Percentiles rank a stretch among this genome's conserved stretches.
These are phyloP conservation scores for Spathaspora passalidarum DNA, from an alignment of 805 yeast genomes.

Conservation along the genomic window DNA sequence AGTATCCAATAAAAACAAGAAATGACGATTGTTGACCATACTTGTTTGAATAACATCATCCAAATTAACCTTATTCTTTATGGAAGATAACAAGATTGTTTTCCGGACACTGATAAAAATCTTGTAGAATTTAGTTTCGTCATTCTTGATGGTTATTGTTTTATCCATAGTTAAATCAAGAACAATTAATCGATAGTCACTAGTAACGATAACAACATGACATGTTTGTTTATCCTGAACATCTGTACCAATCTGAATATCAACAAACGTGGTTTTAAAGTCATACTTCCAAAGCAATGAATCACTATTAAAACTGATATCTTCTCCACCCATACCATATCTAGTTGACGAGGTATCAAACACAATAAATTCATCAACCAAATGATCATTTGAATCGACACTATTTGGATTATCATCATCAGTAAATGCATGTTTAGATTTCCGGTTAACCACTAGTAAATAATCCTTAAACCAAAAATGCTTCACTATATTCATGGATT, in stretches of 20 bases:
- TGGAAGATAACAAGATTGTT: constrained; percentile 34
- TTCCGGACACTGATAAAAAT: constrained; percentile 26
- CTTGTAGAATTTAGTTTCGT: constrained; percentile 16
- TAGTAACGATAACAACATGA: constrained; percentile 25
- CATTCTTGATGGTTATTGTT: constrained; percentile 3
- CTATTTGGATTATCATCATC: constrained; percentile 9
- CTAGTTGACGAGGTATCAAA: constrained; percentile 28
- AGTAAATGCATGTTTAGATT: constrained; percentile 13
- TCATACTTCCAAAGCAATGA: constrained; percentile 37
- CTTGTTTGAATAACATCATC: constrained; percentile 19
- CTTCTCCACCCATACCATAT: constrained; percentile 30
- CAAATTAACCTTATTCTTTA: constrained; percentile 24
- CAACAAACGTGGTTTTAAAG: constrained; percentile 22
- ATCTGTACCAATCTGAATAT: constrained; percentile 14
- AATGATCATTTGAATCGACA: constrained; percentile 7
- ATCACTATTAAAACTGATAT: constrained; percentile 35
- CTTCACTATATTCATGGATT: constrained; percentile 29
- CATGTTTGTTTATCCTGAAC: constrained; percentile 1
- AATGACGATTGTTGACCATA: constrained; percentile 28
- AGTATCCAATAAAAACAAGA: constrained; percentile 31
- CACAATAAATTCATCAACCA: constrained; percentile 35
- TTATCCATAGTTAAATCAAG: constrained; percentile 17
- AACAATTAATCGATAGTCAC: constrained; percentile 25
- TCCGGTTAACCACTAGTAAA: constrained; percentile 32
- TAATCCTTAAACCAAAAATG: constrained; percentile 36